Evolutionary conservation across 2,329 filamentous ascomycete species (phyloP).

Genomic region (Onygenales sp.): DNA sequence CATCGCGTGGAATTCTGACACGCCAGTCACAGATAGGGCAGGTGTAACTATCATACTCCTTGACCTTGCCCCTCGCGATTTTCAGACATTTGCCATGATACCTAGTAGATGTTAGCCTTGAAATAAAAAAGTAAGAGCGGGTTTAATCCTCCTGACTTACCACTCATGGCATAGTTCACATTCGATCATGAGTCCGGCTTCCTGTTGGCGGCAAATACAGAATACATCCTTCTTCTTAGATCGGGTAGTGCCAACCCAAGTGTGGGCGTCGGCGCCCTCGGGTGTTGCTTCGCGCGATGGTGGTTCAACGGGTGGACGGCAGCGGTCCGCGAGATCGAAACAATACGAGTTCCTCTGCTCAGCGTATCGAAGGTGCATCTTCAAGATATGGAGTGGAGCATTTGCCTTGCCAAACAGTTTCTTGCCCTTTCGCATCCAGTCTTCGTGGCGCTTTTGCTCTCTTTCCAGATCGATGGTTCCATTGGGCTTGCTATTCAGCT

Average conservation of each 20-base stretch:
- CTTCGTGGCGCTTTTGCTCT: conserved; percentile 88
- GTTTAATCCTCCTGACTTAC: conserved; percentile 42
- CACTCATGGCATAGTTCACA: conserved; percentile 97
- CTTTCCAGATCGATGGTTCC: conserved; percentile 90
- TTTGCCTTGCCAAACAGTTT: conserved; percentile 98
- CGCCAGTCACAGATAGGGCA: conserved; percentile 98
- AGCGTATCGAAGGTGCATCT: conserved; percentile 89
- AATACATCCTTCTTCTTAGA: conserved; percentile 70
- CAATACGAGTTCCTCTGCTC: conserved; percentile 81
- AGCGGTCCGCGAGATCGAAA: conserved; percentile 84
- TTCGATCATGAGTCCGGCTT: conserved; percentile 99
- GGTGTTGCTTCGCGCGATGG: conserved; percentile 73
- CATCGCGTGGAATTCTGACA: conserved; percentile 92
- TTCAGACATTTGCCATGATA: conserved; percentile 98
- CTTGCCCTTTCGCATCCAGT: conserved; percentile 98
- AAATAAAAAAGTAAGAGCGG: not conserved
- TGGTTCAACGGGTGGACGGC: conserved; percentile 81
- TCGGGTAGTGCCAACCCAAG: conserved; percentile 36
- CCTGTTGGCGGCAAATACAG: conserved; percentile 86
- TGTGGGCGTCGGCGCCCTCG: conserved; percentile 40
- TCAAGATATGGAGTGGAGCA: conserved; percentile 88
- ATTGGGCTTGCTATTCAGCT: conserved; percentile 82
- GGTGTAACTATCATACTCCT: conserved; percentile 96
- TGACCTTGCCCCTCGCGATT: conserved; percentile 93
- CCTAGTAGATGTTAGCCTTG: conserved; percentile 38